These are phyloP conservation scores for Nyctanthes arbortristis DNA, from an alignment of 257 asterid genomes.

Conservation along the genomic window DNA sequence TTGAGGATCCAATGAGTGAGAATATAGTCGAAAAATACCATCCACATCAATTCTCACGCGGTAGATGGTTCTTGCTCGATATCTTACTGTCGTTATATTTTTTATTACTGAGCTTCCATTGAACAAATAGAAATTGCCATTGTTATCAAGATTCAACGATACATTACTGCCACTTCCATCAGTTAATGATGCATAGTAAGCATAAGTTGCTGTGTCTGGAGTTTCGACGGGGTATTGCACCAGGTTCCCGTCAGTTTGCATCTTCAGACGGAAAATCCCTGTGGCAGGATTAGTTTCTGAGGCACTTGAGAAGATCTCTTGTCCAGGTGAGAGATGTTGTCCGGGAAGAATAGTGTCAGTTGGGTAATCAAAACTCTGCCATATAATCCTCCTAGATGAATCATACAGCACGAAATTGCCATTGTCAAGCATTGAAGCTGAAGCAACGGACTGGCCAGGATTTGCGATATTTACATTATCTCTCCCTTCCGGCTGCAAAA, in stretches of 20 bases:
- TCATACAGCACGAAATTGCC: conserved; percentile 38
- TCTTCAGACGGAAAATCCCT: conserved; percentile 24
- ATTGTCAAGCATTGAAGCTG: conserved; percentile 32
- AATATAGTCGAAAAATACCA: conserved; percentile 37
- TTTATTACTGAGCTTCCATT: not conserved
- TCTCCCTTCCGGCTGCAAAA: conserved; percentile 7
- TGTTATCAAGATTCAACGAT: conserved; percentile 22
- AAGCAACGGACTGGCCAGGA: not conserved
- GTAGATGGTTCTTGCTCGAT: conserved; percentile 16
- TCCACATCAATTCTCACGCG: conserved; percentile 30
- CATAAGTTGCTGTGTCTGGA: not conserved
- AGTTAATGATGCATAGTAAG: conserved; percentile 9
- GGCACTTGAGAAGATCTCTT: conserved; percentile 31
- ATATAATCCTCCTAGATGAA: conserved; percentile 11
- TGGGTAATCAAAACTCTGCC: conserved; percentile 42
- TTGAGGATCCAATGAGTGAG: conserved; percentile 7
- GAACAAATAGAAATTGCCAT: conserved; percentile 27
- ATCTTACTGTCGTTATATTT: conserved; percentile 24
- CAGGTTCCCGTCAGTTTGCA: conserved; percentile 38
- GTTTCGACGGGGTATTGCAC: conserved; percentile 29
- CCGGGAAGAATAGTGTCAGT: conserved; percentile 27
- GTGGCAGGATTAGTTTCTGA: conserved; percentile 20
- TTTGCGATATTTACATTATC: not conserved
- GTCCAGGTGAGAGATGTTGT: conserved; percentile 10
- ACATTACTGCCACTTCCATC: not conserved